These are phyloP conservation scores for Ogataea methylovora DNA, from an alignment of 805 yeast species.

Conservation along the genomic window DNA sequence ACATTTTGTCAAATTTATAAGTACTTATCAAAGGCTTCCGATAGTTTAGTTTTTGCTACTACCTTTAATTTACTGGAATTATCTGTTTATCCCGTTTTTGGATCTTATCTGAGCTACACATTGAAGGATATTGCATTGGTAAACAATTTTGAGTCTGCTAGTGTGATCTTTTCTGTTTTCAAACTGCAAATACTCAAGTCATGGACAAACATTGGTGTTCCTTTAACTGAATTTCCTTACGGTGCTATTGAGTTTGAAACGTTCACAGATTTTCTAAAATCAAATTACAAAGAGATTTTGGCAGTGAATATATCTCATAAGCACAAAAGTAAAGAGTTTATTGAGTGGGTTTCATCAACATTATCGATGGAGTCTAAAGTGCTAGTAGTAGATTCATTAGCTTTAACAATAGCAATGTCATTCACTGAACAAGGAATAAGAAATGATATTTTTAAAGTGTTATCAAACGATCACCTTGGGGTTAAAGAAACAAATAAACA, in stretches of 20 bases:
- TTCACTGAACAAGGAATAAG: conserved; percentile 11
- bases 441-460: conserved; percentile 15
- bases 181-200: conserved; percentile 31
- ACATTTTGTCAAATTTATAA: conserved; percentile 31
- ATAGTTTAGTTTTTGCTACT: conserved; percentile 25
- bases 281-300: conserved; percentile 29
- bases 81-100: conserved; percentile 24
- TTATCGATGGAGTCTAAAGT: conserved; percentile 1
- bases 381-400: conserved; percentile 17
- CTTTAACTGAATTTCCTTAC: conserved; percentile 32
- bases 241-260: conserved; percentile 29
- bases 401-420: conserved; percentile 27
- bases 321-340: conserved; percentile 6
- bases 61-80: conserved; percentile 36
- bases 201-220: conserved; percentile 32
- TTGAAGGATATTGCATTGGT: conserved; percentile 17
- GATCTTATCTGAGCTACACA: conserved; percentile 23
- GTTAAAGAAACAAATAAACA: not conserved
- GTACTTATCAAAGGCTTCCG: conserved; percentile 22
- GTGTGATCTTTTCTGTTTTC: conserved; percentile 22
- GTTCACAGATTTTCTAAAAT: conserved; percentile 22
- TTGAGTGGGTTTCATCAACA: conserved; percentile 9
- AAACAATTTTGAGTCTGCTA: conserved; percentile 8
- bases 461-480: conserved; percentile 1
- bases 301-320: conserved; percentile 29